Percentiles rank a stretch among this genome's conserved stretches.
phyloP scores from a whole-genome alignment of 1,284 basidiomycete genomes.

The Vanrija sp. region DNA sequence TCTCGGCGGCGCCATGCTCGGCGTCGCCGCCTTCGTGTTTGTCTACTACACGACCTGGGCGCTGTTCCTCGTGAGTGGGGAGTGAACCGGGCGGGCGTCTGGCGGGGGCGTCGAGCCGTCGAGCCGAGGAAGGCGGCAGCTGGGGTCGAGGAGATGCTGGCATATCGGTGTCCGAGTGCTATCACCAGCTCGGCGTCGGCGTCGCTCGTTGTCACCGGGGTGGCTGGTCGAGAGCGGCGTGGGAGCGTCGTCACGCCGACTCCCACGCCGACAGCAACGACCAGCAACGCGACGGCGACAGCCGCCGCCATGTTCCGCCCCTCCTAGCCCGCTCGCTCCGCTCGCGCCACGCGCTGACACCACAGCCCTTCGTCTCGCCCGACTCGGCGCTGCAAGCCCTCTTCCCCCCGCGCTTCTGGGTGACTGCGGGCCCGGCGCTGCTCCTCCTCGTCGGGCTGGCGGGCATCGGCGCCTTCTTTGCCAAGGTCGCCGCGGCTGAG shows the following conservation, averaged over 20 bases:
- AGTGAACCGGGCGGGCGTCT: too few species aligned
- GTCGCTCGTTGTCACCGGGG: too few species aligned
- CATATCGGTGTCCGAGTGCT: too few species aligned
- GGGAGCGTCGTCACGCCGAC: too few species aligned
- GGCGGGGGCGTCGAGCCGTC: too few species aligned
- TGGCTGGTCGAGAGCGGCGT: too few species aligned
- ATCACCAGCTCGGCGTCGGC: too few species aligned
- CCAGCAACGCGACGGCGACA: not conserved
- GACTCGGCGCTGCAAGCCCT: constrained; percentile 67
- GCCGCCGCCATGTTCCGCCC: not conserved
- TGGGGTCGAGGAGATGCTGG: too few species aligned
- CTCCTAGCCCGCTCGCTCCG: not conserved
- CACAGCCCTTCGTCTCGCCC: constrained; percentile 76
- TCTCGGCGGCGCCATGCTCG: constrained; percentile 73
- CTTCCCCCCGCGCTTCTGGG: constrained; percentile 89
- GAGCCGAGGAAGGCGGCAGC: too few species aligned
- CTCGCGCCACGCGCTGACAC: constrained; percentile 5
- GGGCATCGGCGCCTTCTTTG: constrained; percentile 72
- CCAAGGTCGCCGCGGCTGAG: constrained; percentile 68
- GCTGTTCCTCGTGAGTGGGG: constrained; percentile 65
- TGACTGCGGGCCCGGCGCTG: constrained; percentile 75
- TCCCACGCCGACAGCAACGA: too few species aligned
- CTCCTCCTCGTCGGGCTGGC: constrained; percentile 72
- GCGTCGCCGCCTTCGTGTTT: constrained; percentile 71
- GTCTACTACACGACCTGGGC: constrained; percentile 89